Conservation (phyloP, 257 asterid species). For the Coffea canephora region DNA sequence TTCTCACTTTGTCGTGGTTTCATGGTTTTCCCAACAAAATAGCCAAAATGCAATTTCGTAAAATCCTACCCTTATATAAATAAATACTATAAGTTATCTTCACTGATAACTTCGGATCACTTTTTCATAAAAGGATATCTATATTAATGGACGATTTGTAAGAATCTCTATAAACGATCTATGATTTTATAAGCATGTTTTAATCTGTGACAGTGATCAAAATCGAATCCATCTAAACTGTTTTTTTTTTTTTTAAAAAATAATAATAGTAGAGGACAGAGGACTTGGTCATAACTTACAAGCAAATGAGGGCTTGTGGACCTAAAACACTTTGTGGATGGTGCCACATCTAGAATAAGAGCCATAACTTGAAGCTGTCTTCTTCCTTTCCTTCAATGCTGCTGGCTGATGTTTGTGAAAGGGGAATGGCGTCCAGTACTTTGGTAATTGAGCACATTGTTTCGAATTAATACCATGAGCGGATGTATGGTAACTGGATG, state of each 20-base stretch:
- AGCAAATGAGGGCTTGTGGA: background rate
- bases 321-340: background rate
- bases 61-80: background rate
- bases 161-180: too few relatives aligned
- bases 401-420: background rate
- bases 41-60: background rate
- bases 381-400: background rate
- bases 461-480: background rate
- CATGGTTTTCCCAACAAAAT: background rate
- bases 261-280: too few relatives aligned
- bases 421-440: background rate
- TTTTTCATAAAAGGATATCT: too few relatives aligned
- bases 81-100: too few relatives aligned
- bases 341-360: background rate
- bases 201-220: too few relatives aligned
- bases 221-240: too few relatives aligned
- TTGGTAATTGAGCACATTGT: background rate
- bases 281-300: background rate
- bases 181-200: too few relatives aligned
- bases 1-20: background rate
- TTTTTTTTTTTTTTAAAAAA: background rate
- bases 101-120: too few relatives aligned
- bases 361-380: slow-evolving; percentile 11
- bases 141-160: too few relatives aligned
- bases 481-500: background rate